Evolutionary conservation across 108 stramenopile genomes (phyloP).

Genomic region (Skeletonema tropicum): DNA sequence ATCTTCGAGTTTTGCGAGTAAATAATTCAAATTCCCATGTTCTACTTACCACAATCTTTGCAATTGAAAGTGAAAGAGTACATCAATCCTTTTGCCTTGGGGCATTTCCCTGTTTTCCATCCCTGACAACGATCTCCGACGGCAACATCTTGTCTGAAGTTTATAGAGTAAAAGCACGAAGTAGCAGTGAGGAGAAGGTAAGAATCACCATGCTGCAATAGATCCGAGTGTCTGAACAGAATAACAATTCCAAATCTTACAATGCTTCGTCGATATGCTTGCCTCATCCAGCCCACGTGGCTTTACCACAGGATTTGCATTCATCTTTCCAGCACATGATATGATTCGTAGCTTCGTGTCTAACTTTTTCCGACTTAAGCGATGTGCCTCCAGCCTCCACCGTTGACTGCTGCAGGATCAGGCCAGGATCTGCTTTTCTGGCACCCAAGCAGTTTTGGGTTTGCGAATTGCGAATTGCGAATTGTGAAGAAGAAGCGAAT

Average conservation of each 20-base stretch:
- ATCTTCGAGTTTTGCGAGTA: no score
- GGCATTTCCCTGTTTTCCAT: constrained; percentile 7
- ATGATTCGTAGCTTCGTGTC: no score
- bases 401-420: no score
- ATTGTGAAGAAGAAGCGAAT: no score
- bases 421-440: no score
- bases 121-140: constrained; percentile 8
- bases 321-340: constrained; percentile 7
- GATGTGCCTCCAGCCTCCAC: no score
- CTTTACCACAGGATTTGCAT: constrained; percentile 4
- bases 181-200: background rate
- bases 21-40: background rate
- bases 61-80: background rate
- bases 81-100: background rate
- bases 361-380: no score
- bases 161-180: no score
- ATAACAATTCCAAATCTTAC: background rate
- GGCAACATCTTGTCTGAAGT: background rate
- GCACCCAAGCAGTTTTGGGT: no score
- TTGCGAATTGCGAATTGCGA: no score
- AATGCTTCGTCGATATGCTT: constrained; percentile 11
- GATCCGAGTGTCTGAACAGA: no score
- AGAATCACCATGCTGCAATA: no score
- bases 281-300: constrained; percentile 16
- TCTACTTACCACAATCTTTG: constrained; percentile 2